Percentiles rank a stretch among this genome's conserved stretches.
phyloP scores from a whole-genome alignment of 1,284 basidiomycete genomes.

The Hemileia vastatrix region DNA sequence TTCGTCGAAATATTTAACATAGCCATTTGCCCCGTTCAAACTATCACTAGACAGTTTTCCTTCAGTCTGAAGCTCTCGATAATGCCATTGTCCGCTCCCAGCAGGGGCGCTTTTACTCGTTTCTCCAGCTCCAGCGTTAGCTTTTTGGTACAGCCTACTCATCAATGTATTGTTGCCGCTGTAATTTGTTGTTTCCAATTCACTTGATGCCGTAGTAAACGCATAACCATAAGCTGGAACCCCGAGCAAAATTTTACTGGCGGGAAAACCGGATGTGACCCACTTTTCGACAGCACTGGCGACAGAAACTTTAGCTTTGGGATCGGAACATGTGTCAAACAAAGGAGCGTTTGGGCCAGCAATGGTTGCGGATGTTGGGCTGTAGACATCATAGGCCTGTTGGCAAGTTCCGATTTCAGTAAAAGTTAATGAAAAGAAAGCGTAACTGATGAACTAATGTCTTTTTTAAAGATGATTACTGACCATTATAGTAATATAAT shows the following conservation, averaged over 20 bases:
- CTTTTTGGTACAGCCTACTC: constrained; percentile 3
- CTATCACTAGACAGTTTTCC: constrained; percentile 17
- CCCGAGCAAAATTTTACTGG: constrained; percentile 9
- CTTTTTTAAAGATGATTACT: neutral
- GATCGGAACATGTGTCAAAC: constrained; percentile 13
- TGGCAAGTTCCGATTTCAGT: too few relatives aligned
- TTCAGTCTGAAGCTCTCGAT: constrained; percentile 4
- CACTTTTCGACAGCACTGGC: constrained; percentile 16
- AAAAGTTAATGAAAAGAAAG: too few relatives aligned
- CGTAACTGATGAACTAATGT: too few relatives aligned
- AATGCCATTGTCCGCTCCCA: constrained; percentile 4
- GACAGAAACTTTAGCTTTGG: constrained; percentile 5
- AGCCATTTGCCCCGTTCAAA: constrained; percentile 8
- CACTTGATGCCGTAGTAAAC: neutral
- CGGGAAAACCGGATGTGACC: constrained; percentile 6
- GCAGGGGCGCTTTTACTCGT: constrained; percentile 6
- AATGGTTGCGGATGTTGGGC: neutral
- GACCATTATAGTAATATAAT: constrained; percentile 22
- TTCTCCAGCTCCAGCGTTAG: neutral
- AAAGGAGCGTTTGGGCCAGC: constrained; percentile 17
- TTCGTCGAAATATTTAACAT: constrained; percentile 8
- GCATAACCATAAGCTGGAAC: constrained; percentile 18
- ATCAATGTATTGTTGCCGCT: constrained; percentile 1
- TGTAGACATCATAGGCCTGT: constrained; percentile 21
- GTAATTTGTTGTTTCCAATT: constrained; percentile 2